Conservation (phyloP, 345 rosid species). For the Ricinus communis region DNA sequence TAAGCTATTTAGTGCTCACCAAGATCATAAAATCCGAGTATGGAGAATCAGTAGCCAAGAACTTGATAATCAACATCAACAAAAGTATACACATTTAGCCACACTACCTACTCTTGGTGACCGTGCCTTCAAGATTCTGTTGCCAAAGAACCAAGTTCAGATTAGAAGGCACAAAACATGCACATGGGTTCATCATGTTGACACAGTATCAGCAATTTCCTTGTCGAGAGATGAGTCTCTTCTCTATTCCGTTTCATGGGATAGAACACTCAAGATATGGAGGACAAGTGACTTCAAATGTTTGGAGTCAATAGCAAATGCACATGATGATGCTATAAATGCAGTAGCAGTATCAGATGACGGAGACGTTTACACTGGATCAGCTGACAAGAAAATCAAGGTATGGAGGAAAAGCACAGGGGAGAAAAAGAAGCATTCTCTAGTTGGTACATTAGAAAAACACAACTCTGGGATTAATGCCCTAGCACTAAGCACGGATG, state of each 20-base stretch:
- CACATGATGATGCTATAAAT: constrained; percentile 89
- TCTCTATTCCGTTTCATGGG: constrained; percentile 95
- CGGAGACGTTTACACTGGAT: constrained; percentile 78
- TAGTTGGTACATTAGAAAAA: constrained; percentile 51
- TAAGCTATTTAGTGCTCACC: constrained; percentile 88
- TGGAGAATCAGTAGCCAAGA: constrained; percentile 64
- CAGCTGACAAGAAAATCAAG: constrained; percentile 78
- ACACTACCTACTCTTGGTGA: constrained; percentile 85
- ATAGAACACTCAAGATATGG: constrained; percentile 86
- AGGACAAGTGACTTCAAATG: constrained; percentile 79
- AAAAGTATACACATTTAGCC: constrained; percentile 58
- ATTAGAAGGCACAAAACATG: constrained; percentile 71
- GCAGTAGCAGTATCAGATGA: constrained; percentile 57
- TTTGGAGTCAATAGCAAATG: constrained; percentile 69
- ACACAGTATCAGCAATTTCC: constrained; percentile 77
- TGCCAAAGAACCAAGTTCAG: constrained; percentile 64
- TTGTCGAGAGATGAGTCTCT: constrained; percentile 61
- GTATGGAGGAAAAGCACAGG: constrained; percentile 61
- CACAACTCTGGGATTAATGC: constrained; percentile 83
- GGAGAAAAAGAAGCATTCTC: constrained; percentile 48
- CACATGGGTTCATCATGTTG: constrained; percentile 90
- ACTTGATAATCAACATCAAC: constrained; percentile 22
- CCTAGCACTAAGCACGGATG: constrained; percentile 56
- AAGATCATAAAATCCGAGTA: constrained; percentile 90
- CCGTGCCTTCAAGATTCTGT: constrained; percentile 54